These are phyloP conservation scores for Dactylonectria estremocensis DNA, from an alignment of 2,329 filamentous ascomycete species.

Conservation along the genomic window DNA sequence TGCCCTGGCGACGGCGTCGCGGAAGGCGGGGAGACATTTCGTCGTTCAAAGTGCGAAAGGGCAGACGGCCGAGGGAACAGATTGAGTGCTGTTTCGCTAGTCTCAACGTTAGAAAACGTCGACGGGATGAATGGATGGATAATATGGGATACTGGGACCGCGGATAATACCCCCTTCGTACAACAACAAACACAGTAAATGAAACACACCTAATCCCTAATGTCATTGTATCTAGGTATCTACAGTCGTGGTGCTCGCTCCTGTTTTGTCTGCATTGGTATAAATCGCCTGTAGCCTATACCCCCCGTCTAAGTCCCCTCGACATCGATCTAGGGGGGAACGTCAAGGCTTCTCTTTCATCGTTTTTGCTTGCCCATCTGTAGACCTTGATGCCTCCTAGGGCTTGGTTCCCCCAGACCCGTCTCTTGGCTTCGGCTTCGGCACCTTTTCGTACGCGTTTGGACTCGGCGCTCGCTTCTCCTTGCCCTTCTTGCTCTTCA, in stretches of 20 bases:
- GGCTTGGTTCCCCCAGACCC: slow-evolving; percentile 41
- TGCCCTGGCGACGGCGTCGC: slow-evolving; percentile 75
- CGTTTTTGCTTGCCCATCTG: slow-evolving; percentile 10
- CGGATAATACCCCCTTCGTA: slow-evolving; percentile 39
- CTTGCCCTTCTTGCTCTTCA: slow-evolving; percentile 52
- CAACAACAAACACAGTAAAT: slow-evolving; percentile 12
- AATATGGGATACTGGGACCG: background rate
- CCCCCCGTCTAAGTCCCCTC: background rate
- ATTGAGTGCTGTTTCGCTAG: slow-evolving; percentile 19
- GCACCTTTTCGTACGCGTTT: slow-evolving; percentile 86
- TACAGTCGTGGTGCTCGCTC: slow-evolving; percentile 28
- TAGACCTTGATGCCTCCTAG: slow-evolving; percentile 24
- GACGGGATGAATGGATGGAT: background rate
- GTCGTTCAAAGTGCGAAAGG: slow-evolving; percentile 77
- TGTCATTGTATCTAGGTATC: slow-evolving; percentile 14
- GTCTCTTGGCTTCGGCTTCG: slow-evolving; percentile 61
- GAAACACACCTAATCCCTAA: slow-evolving; percentile 8
- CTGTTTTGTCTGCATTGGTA: slow-evolving; percentile 13
- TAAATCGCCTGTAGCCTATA: slow-evolving; percentile 11
- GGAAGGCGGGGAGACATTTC: slow-evolving; percentile 81
- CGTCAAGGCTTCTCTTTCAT: slow-evolving; percentile 20
- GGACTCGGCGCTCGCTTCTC: slow-evolving; percentile 74
- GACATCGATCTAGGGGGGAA: slow-evolving; percentile 18
- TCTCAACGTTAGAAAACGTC: slow-evolving; percentile 6
- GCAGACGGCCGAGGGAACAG: slow-evolving; percentile 43